Percentiles rank a stretch among this genome's conserved stretches.
Conservation (phyloP, 1,139 yeast species). For the Zygosaccharomyces sapae region DNA sequence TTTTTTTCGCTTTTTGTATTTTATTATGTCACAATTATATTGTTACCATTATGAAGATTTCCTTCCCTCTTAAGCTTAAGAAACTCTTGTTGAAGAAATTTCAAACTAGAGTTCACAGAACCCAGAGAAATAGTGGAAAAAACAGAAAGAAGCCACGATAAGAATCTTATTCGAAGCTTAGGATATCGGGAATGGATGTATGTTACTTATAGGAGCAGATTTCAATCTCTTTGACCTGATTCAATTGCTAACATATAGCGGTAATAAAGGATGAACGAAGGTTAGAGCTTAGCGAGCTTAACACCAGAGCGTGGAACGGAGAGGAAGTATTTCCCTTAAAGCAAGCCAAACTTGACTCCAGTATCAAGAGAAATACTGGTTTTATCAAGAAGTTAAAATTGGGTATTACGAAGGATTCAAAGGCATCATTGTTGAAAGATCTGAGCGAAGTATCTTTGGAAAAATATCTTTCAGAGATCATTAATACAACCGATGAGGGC, state of each 20-base stretch:
- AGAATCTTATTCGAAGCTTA: not conserved
- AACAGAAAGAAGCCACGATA: not conserved
- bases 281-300: constrained; percentile 41
- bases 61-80: not conserved
- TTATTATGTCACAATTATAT: not conserved
- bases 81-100: not conserved
- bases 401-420: constrained; percentile 50
- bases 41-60: not conserved
- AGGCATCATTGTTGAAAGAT: constrained; percentile 52
- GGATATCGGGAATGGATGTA: constrained; percentile 13
- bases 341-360: constrained; percentile 56
- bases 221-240: not conserved
- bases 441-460: constrained; percentile 60
- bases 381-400: constrained; percentile 68
- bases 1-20: not conserved
- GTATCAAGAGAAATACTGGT: constrained; percentile 78
- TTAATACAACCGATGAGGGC: constrained; percentile 62
- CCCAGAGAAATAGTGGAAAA: not conserved
- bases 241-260: constrained; percentile 6
- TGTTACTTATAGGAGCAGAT: constrained; percentile 2
- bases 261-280: constrained; percentile 35
- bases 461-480: constrained; percentile 72
- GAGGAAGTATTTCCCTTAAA: constrained; percentile 32
- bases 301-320: constrained; percentile 54
- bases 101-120: not conserved